Conservation (phyloP, 495 filamentous ascomycete genomes). For the Aspergillus heteromorphus region DNA sequence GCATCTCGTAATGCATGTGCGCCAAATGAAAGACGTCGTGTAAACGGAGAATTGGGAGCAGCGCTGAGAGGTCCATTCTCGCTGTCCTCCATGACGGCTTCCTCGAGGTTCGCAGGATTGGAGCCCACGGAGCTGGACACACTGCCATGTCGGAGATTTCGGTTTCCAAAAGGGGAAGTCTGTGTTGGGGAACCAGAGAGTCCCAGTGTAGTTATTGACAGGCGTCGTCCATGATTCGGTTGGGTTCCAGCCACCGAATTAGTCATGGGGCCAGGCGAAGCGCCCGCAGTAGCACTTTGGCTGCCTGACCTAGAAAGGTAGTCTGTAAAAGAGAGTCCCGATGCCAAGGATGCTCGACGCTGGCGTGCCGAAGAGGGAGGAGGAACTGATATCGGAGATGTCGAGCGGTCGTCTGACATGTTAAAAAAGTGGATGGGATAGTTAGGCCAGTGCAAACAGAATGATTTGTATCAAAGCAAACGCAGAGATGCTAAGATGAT, state of each 20-base stretch:
- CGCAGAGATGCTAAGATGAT: not conserved
- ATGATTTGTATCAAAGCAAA: not conserved
- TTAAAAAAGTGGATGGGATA: constrained; percentile 10
- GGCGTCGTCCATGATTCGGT: constrained; percentile 68
- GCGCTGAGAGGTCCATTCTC: constrained; percentile 45
- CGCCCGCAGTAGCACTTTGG: constrained; percentile 23
- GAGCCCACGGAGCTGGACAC: constrained; percentile 65
- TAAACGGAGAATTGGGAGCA: constrained; percentile 67
- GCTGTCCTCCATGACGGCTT: constrained; percentile 80
- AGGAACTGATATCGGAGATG: constrained; percentile 44
- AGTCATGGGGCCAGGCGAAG: constrained; percentile 60
- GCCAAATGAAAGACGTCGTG: constrained; percentile 85
- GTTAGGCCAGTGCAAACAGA: not conserved
- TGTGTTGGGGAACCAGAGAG: constrained; percentile 73
- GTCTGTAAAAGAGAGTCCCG: constrained; percentile 41
- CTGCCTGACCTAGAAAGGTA: constrained; percentile 38
- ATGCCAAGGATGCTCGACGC: constrained; percentile 46
- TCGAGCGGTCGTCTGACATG: constrained; percentile 48
- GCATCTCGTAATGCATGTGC: constrained; percentile 76
- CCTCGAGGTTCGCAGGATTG: constrained; percentile 72
- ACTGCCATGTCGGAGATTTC: constrained; percentile 62
- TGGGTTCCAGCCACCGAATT: constrained; percentile 57
- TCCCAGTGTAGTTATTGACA: constrained; percentile 83
- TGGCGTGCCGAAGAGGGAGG: constrained; percentile 33
- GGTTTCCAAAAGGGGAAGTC: constrained; percentile 45